phyloP scores from a whole-genome alignment of 257 asterid species.

The Eustoma russellianum region DNA sequence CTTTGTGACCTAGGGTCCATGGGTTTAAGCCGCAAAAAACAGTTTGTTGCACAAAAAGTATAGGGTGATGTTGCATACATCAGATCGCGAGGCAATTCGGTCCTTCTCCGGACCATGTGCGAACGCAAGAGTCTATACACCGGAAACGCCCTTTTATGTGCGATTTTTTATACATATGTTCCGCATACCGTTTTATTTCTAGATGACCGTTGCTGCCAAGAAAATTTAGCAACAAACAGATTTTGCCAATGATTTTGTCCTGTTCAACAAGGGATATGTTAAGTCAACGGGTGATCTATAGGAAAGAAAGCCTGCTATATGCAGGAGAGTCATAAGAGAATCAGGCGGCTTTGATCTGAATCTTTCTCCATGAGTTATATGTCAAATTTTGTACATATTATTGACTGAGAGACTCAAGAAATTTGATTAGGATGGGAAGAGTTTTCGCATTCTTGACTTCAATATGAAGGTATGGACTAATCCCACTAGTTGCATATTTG shows the following conservation, averaged over 20 bases:
- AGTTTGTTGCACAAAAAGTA: too few relatives aligned
- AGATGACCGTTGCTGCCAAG: too few relatives aligned
- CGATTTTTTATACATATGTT: too few relatives aligned
- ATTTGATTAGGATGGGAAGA: conserved; percentile 26
- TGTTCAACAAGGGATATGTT: conserved; percentile 46
- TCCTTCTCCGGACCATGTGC: too few relatives aligned
- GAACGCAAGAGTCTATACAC: too few relatives aligned
- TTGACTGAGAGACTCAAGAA: conserved; percentile 24
- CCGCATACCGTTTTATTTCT: too few relatives aligned
- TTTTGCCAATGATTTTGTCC: conserved; percentile 33
- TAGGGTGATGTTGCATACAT: too few relatives aligned
- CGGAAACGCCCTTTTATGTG: too few relatives aligned
- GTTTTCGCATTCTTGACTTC: conserved; percentile 42
- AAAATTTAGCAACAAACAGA: background rate
- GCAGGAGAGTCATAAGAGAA: conserved; percentile 37
- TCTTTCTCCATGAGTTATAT: conserved; percentile 54
- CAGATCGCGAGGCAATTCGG: too few relatives aligned
- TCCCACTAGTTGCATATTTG: background rate
- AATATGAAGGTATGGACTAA: conserved; percentile 34
- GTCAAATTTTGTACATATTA: conserved; percentile 34
- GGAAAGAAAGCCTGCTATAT: conserved; percentile 48
- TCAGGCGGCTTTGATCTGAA: conserved; percentile 35
- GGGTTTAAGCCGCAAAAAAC: too few relatives aligned
- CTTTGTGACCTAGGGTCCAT: too few relatives aligned
- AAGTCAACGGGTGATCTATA: conserved; percentile 47